Evolutionary conservation across 768 basidiomycete genomes (phyloP).

Genomic region (Dentipellis fragilis): DNA sequence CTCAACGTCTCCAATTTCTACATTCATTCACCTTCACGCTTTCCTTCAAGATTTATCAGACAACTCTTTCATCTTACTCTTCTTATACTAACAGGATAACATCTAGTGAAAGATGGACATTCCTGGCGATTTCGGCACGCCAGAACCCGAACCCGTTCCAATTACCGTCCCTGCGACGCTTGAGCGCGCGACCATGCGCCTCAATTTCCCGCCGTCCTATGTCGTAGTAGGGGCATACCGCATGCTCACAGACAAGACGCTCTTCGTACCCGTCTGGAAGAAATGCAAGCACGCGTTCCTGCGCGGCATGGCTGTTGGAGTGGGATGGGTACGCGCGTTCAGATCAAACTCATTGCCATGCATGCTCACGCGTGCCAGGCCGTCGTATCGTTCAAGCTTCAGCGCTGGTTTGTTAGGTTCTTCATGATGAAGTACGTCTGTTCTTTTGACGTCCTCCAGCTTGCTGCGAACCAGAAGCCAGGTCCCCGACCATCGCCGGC

Average conservation of each 20-base stretch:
- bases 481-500: conserved; percentile 55
- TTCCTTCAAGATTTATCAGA: too few relatives aligned
- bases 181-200: conserved; percentile 43
- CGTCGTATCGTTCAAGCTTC: conserved; percentile 59
- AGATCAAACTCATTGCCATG: not conserved
- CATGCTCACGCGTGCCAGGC: conserved; percentile 31
- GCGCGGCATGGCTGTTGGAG: conserved; percentile 60
- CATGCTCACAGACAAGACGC: conserved; percentile 58
- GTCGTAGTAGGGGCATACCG: conserved; percentile 79
- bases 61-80: too few relatives aligned
- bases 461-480: conserved; percentile 15
- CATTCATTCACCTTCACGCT: too few relatives aligned
- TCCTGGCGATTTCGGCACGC: too few relatives aligned
- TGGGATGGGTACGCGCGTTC: conserved; percentile 47
- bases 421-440: conserved; percentile 51
- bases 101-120: too few relatives aligned
- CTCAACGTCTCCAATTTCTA: too few relatives aligned
- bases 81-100: too few relatives aligned
- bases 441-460: not conserved
- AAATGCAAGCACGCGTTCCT: conserved; percentile 73
- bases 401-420: conserved; percentile 52
- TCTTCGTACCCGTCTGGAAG: conserved; percentile 73
- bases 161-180: conserved; percentile 39
- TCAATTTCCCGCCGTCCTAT: conserved; percentile 77
- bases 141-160: too few relatives aligned